Evolutionary conservation across 2,329 filamentous ascomycete species (phyloP), one percentile per base, ranked within the genome.

Genomic region (Gliomastix tumulicola): DNA sequence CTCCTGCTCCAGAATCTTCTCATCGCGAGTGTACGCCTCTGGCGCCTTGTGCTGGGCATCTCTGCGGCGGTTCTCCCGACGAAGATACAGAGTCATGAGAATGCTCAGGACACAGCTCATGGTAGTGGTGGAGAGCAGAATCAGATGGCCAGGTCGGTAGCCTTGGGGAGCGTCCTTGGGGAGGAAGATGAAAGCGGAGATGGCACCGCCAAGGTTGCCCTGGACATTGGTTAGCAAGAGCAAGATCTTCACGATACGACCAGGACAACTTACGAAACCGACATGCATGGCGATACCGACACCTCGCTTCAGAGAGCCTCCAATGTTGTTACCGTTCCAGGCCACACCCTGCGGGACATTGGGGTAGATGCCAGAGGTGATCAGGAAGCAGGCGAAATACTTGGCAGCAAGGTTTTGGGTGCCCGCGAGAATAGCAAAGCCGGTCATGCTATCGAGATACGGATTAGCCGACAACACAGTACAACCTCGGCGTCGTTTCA

Each of bases 261-360:
- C n/a, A n/a, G n/a, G n/a, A n/a, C 10, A 27, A 50, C 53, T 51
- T 45, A 55, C 54, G 34, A 56, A 62, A 41, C 69, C 70, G 27
- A 73, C 65, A 44, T 74, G 69, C 64, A 76, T 71, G 21, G 70
- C 71, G 35, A 76, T 74, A 13, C 71, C 71, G 9, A 72, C 70
- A 30, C 64, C 69, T 36, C 71, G 62, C 60, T 76, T 76, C 39
- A 71, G 54, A 23, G 66, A 68, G 6, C 70, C 71, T 3, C 69
- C 69, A 34, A 77, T 72, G 45, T 77, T 77, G 51, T 72, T 74
- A n/a, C 66, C 67, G 39, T 76, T 75, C 74, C 73, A 78, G 20
- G 73, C 70, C 37, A 76, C 62, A 30, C 68, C 68, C 21, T 74
- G 63, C 7, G 74, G 71, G 4, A 76, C 69, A 42, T 73, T 70